Evolutionary conservation across 805 yeast species (phyloP).

Genomic region (Candida michaelii): DNA sequence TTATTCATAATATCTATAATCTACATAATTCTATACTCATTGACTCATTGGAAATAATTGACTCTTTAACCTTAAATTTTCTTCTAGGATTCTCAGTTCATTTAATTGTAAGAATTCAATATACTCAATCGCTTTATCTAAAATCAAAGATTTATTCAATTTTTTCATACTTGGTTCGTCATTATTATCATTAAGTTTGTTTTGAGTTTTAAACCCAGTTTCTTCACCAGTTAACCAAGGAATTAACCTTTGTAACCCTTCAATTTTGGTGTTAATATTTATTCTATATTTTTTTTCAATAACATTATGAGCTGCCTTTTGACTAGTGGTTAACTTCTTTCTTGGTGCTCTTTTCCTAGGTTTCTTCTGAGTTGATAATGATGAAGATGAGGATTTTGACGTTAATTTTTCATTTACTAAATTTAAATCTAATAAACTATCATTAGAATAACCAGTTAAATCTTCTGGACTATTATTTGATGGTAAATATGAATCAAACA

Average conservation of each 20-base stretch:
- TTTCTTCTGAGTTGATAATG: background rate
- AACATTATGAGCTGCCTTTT: conserved; percentile 71
- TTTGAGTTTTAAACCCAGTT: conserved; percentile 54
- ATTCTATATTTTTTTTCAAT: conserved; percentile 71
- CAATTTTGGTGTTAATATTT: conserved; percentile 70
- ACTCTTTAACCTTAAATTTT: conserved; percentile 10
- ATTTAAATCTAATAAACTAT: conserved; percentile 9
- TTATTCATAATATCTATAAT: conserved; percentile 2
- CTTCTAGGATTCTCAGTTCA: conserved; percentile 26
- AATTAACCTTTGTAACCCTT: conserved; percentile 62
- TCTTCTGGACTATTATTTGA: conserved; percentile 6
- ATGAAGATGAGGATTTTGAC: background rate
- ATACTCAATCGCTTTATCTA: conserved; percentile 68
- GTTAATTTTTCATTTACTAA: conserved; percentile 13
- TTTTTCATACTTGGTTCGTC: conserved; percentile 19
- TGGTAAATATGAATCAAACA: conserved; percentile 3
- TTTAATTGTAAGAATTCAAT: conserved; percentile 52
- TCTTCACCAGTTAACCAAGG: conserved; percentile 67
- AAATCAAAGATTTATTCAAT: conserved; percentile 63
- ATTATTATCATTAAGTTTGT: background rate
- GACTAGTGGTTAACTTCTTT: conserved; percentile 56
- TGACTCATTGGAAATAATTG: conserved; percentile 6
- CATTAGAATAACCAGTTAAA: background rate
- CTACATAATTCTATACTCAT: conserved; percentile 9
- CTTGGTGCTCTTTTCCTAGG: conserved; percentile 46